These are phyloP conservation scores for Gigaspora rosea DNA, from an alignment of 192 early-diverging fungal species.

Conservation along the genomic window DNA sequence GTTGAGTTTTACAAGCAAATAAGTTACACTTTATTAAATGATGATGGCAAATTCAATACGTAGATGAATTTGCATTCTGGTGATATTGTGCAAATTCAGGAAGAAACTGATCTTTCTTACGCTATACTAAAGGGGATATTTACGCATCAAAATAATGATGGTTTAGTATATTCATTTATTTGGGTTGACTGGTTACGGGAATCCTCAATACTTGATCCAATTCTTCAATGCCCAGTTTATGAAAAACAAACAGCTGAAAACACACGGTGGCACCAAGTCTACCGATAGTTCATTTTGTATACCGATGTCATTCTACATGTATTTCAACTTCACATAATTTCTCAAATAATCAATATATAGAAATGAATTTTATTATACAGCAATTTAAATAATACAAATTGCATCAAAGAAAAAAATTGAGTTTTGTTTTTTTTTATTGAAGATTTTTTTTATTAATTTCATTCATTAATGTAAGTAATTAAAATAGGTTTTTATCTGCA, in stretches of 20 bases:
- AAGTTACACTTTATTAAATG: neutral
- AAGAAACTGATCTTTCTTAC: neutral
- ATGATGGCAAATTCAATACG: neutral
- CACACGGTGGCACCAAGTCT: neutral
- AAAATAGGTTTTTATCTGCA: too few relatives aligned
- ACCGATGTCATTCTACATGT: neutral
- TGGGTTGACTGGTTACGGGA: neutral
- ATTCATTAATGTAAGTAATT: too few relatives aligned
- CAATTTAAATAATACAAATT: neutral
- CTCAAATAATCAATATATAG: neutral
- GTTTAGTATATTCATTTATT: neutral
- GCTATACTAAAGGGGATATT: neutral
- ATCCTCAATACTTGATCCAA: neutral
- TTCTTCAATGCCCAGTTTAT: constrained; percentile 1
- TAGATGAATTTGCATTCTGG: neutral
- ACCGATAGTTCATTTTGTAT: neutral
- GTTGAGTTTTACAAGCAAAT: neutral
- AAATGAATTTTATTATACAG: constrained; percentile 1
- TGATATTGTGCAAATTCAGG: neutral
- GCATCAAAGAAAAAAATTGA: neutral
- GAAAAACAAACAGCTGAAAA: neutral
- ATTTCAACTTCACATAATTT: neutral
- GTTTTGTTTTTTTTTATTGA: too few relatives aligned
- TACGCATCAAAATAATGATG: neutral
- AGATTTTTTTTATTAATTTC: too few relatives aligned